Conservation (phyloP, 106 monocot genomes). For the Cymbidium sinense region DNA sequence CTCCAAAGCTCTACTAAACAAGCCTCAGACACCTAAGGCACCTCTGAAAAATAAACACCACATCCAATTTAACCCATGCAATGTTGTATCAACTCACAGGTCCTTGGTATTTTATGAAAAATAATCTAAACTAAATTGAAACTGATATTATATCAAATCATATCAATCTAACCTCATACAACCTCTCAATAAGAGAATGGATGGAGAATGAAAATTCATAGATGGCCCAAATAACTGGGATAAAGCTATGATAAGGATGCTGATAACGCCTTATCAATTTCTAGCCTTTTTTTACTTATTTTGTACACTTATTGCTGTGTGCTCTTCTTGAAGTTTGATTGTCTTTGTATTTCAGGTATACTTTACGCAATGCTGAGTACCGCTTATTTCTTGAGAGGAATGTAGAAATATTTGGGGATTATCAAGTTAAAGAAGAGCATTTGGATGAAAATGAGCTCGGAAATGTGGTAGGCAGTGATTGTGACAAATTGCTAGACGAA, state of each 20-base stretch:
- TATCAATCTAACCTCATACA: too few relatives aligned
- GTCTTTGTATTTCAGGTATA: constrained; percentile 53
- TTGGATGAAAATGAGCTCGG: constrained; percentile 23
- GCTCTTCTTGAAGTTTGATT: neutral
- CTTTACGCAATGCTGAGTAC: constrained; percentile 87
- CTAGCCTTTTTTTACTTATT: neutral
- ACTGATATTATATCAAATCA: too few relatives aligned
- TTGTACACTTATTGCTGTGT: neutral
- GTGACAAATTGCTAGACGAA: constrained; percentile 17
- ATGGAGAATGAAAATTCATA: neutral
- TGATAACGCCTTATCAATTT: neutral
- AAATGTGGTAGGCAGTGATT: constrained; percentile 17
- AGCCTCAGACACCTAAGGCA: too few relatives aligned
- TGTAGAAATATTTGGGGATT: constrained; percentile 46
- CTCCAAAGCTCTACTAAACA: too few relatives aligned
- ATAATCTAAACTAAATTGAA: too few relatives aligned
- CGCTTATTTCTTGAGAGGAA: constrained; percentile 84
- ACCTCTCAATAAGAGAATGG: too few relatives aligned
- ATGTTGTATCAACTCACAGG: too few relatives aligned
- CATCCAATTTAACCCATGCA: too few relatives aligned
- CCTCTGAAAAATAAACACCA: too few relatives aligned
- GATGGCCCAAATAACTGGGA: neutral
- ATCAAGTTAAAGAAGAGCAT: constrained; percentile 17
- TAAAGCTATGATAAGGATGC: neutral
- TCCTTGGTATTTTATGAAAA: too few relatives aligned